Evolutionary conservation across 106 monocot genomes (phyloP), one percentile per base, ranked within the genome.

Genomic region (Narthecium ossifragum): DNA sequence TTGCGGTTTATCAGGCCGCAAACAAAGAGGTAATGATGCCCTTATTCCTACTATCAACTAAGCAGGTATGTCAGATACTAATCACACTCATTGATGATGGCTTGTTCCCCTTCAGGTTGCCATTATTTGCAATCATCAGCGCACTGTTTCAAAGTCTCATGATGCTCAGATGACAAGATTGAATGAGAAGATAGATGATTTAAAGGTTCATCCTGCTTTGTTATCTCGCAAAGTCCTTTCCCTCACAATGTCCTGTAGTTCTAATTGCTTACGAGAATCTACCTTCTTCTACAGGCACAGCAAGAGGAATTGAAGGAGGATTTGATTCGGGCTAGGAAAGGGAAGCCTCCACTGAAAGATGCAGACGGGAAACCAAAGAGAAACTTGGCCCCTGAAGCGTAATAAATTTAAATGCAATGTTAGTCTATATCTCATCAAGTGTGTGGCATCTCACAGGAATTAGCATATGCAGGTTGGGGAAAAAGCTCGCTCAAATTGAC

Each of bases 81-180:
- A 1, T 13, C 43, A 13, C 18, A 18, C 14, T 43, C 18, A 43
- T 43, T 9, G 37, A 3, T 51, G 57, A 15, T 55, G 21, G 13
- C 60, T 46, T 17, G 20, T 58, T 59, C 51, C 17, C 48, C 26
- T 32, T 31, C 41, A 75, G 80, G 80, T 80, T 41, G 80, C 80
- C 23, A 80, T 80, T 46, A 80, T 80, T 22, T 80, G 80, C 43
- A 80, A 80, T 51, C 80, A 80, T 67, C 80, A 75, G 49, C 57
- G 80, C 14, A 75, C 61, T 71, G 80, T 80, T 14, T 70, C 70
- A 28, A 80, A 80, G 62, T 41, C 75, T n/a, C 80, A 80, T 62
- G 80, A 80, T 61, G 60, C 61, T 51, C 74, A 70, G 40, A 80
- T 75, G 74, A 51, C 63, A 17, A 61, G 66, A 67, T 53, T 75